Evolutionary conservation across 495 filamentous ascomycete species (phyloP), one percentile per base, ranked within the genome.

Genomic region (Thermothielavioides terrestris): DNA sequence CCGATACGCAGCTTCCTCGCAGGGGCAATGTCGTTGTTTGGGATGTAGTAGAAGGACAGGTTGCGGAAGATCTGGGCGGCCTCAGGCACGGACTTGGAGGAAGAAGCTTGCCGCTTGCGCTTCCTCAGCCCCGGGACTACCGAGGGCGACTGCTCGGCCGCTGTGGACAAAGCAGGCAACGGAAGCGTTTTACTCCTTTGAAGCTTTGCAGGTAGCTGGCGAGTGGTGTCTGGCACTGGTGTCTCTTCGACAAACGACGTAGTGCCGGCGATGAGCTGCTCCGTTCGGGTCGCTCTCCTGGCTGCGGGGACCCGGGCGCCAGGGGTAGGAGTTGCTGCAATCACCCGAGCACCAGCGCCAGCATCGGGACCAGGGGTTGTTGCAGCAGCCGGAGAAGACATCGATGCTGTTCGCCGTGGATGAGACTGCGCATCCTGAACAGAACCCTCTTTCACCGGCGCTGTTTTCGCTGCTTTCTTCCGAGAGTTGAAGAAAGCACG

Each of bases 21-120:
- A 1, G 76, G 77, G 15, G 81, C 76, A 34, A 84, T 73, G 54
- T 89, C 82, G 53, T 85, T 81, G 50, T 90, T 86, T 0, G 89
- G 92, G 21, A 92, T 76, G 63, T 94, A 98, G 50, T 74, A 89
- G 56, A 91, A 87, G 0, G 65, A 67, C 14, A 86, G 61, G 0
- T 70, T 76, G 40, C 74, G 79, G 65, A 94, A 85, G 10, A 90
- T 78, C 55, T 80, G 76, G 47, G 79, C 69, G 4, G 70, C 61
- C 47, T 83, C 80, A 2, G 84, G 79, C 1, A 80, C 3, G 68
- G 39, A 30, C 64, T 73, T 58, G 5, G 56, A 25, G 2, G 57
- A 46, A 9, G 44, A 61, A n/a, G n/a, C n/a, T 42, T 47, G 60
- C 59, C 64, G 63, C 57, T 81, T 84, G 42, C 79, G 65, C 55